Evolutionary conservation across 768 basidiomycete species (phyloP), one percentile per base, ranked within the genome.

Genomic region (Candolleomyces eurysporus): DNA sequence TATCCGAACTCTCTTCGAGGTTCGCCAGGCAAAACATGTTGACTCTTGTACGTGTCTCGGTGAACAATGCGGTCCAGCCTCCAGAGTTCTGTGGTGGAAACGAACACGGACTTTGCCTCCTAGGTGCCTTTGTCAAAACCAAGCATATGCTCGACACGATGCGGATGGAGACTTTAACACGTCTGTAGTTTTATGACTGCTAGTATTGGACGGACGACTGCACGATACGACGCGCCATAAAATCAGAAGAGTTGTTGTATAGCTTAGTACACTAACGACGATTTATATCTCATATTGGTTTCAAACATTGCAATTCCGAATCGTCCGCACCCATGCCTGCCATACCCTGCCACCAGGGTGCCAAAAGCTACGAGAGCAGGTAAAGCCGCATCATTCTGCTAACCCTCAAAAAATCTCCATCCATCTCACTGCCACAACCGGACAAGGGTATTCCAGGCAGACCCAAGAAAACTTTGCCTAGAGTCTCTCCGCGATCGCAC

Each of bases 51-150:
- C 77, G 93, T 64, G 78, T 95, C 19, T 73, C 94, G 22, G 86
- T 95, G 59, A 89, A 93, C 63, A 90, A 94, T 64, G 87, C 81
- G 5, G 67, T 90, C 36, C 86, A 88, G 69, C 81, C 85, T 0
- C 68, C 89, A 40, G 76, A 73, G 52, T 88, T 91, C 67, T 91
- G 89, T 67, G 80, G 78, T 21, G 84, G 77, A 3, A 65, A 71
- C 43, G 64, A 72, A 48, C 69, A 85, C 57, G 85, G 90, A 10
- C 49, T 94, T 61, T 95, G 92, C 67, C 69, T 75, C 59, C 67
- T 96, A 55, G 73, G 79, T 9, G 78, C 75, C 6, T 95, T 94
- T 67, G 83, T 94, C 48, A 74, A 79, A 59, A 90, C 69, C 92
- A 94, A 72, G 64, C 62, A 8, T 96, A 90, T 68, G 83, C n/a